Evolutionary conservation across 2,329 filamentous ascomycete species (phyloP).

Genomic region (Mycocentrospora acerina): DNA sequence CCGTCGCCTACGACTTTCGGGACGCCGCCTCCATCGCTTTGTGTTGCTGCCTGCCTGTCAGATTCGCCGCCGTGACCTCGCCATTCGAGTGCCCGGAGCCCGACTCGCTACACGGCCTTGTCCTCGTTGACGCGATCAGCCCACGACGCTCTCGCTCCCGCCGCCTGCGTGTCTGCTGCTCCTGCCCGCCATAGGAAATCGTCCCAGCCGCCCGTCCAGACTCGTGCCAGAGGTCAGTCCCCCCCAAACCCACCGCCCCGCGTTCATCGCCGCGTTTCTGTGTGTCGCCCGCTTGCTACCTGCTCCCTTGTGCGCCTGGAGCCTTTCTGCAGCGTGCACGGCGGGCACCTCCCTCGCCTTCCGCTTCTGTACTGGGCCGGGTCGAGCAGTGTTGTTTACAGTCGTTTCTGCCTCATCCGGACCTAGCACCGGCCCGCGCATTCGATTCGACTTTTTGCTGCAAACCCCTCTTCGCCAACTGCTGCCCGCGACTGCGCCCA

Average conservation of each 20-base stretch:
- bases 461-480: too few species aligned
- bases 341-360: conserved; percentile 5
- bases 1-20: conserved; percentile 23
- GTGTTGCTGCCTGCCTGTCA: conserved; percentile 22
- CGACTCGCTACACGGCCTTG: conserved; percentile 17
- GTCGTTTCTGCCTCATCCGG: background rate
- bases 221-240: conserved; percentile 29
- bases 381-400: conserved; percentile 1
- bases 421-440: too few species aligned
- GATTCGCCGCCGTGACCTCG: conserved; percentile 15
- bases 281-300: conserved; percentile 11
- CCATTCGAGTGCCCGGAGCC: conserved; percentile 32
- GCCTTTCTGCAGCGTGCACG: conserved; percentile 12
- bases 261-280: conserved; percentile 1
- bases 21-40: conserved; percentile 28
- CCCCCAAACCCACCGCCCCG: conserved; percentile 9
- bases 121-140: conserved; percentile 10
- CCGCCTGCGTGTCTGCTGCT: conserved; percentile 10
- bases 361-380: conserved; percentile 3
- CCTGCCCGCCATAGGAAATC: conserved; percentile 4
- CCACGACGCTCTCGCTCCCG: conserved; percentile 8
- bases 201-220: conserved; percentile 11
- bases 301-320: conserved; percentile 14
- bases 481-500: too few species aligned
- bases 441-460: too few species aligned